A percentile compares a stretch with the other conserved stretches of the same genome.
These are phyloP conservation scores for Leccinum sublutescens DNA, from an alignment of 768 basidiomycete genomes.

Conservation along the genomic window DNA sequence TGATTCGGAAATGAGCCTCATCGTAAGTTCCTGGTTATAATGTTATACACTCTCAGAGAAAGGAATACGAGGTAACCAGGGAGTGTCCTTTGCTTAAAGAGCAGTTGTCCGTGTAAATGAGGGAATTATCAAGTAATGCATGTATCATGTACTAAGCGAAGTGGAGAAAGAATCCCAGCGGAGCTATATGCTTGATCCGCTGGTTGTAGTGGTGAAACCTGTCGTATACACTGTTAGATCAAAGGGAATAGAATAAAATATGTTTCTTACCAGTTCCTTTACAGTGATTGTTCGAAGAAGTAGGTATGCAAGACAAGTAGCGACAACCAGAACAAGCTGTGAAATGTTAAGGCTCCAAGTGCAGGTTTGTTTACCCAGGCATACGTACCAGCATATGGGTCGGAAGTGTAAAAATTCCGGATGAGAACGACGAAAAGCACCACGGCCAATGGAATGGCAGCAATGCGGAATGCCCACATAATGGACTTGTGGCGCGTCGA, in stretches of 20 bases:
- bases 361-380: background rate
- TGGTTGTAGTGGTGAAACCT: constrained; percentile 33
- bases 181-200: constrained; percentile 30
- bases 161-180: background rate
- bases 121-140: background rate
- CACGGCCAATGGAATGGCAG: constrained; percentile 72
- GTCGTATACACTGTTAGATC: constrained; percentile 3
- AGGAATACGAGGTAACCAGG: background rate
- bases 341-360: background rate
- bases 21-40: background rate
- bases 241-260: background rate
- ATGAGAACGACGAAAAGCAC: constrained; percentile 80
- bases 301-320: constrained; percentile 89
- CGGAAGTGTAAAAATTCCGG: constrained; percentile 85
- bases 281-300: constrained; percentile 66
- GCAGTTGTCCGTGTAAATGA: constrained; percentile 11
- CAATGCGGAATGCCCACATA: constrained; percentile 69
- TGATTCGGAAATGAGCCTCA: background rate
- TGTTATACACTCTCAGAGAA: background rate
- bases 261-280: constrained; percentile 40
- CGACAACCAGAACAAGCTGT: constrained; percentile 84
- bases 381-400: constrained; percentile 76
- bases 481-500: constrained; percentile 70
- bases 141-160: constrained; percentile 3
- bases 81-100: background rate